Conservation (phyloP, 2,329 filamentous ascomycete species). For the Aureobasidium sp. region DNA sequence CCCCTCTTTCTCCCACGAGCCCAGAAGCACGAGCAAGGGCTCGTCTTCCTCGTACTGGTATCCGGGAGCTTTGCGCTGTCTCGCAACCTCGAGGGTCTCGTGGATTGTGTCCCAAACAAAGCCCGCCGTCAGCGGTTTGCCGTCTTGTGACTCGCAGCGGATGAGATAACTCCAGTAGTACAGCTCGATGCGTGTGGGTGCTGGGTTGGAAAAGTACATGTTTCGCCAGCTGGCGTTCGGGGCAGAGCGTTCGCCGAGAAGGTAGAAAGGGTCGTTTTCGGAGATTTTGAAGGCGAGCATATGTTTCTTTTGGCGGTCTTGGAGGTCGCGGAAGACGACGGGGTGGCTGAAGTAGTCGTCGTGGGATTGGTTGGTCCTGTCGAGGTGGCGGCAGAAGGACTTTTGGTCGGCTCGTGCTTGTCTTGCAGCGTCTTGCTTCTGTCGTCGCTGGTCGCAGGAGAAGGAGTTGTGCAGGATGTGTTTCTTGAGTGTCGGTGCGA, state of each 20-base stretch:
- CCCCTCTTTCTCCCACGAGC: constrained; percentile 1
- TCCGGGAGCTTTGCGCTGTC: constrained; percentile 4
- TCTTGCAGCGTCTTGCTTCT: background rate
- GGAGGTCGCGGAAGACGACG: constrained; percentile 5
- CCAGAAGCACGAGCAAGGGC: constrained; percentile 8
- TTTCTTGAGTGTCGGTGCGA: background rate
- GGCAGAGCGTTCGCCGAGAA: background rate
- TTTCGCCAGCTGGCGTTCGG: background rate
- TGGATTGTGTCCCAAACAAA: constrained; percentile 5
- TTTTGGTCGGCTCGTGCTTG: background rate
- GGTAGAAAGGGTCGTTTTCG: constrained; percentile 9
- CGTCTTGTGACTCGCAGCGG: constrained; percentile 9
- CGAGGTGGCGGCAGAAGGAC: background rate
- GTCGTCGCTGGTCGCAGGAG: constrained; percentile 6
- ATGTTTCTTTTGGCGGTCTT: constrained; percentile 3
- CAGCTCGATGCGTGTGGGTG: constrained; percentile 3
- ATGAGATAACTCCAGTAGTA: constrained; percentile 11
- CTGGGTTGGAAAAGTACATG: constrained; percentile 10
- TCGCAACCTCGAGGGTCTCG: constrained; percentile 6
- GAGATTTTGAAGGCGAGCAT: constrained; percentile 10
- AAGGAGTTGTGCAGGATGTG: constrained; percentile 10
- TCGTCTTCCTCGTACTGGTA: constrained; percentile 8
- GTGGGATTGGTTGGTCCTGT: background rate
- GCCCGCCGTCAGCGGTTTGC: constrained; percentile 6
- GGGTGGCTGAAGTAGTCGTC: constrained; percentile 1